These are phyloP conservation scores for Fagopyrum tataricum DNA, from an alignment of 148 eudicot genomes.

Conservation along the genomic window DNA sequence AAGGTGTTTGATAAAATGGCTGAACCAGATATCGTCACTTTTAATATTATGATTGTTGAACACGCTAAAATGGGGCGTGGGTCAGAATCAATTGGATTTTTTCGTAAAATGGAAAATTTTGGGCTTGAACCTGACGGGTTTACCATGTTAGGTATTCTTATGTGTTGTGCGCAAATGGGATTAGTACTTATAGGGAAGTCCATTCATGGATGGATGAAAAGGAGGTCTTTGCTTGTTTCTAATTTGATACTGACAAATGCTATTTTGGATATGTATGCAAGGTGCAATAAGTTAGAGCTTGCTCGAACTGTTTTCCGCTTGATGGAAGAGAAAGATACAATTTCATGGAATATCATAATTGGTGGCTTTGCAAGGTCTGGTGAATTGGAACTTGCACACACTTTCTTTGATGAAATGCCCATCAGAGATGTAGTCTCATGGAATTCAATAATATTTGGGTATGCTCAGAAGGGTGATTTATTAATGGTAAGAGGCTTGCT, in stretches of 20 bases:
- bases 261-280: constrained; percentile 22
- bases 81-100: constrained; percentile 12
- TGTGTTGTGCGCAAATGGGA: constrained; percentile 17
- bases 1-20: constrained; percentile 20
- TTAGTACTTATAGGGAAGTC: constrained; percentile 15
- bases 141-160: constrained; percentile 21
- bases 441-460: constrained; percentile 20
- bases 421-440: constrained; percentile 19
- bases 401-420: constrained; percentile 15
- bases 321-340: constrained; percentile 11
- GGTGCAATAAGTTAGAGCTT: constrained; percentile 15
- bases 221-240: constrained; percentile 12
- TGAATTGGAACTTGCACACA: constrained; percentile 17
- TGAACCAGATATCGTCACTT: constrained; percentile 16
- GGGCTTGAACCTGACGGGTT: constrained; percentile 21
- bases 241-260: constrained; percentile 23
- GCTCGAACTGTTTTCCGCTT: constrained; percentile 13
- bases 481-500: constrained; percentile 14
- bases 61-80: constrained; percentile 17
- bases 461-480: constrained; percentile 18
- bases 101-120: constrained; percentile 11
- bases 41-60: constrained; percentile 19
- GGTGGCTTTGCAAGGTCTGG: constrained; percentile 19
- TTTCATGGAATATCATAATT: constrained; percentile 22
- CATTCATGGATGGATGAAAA: constrained; percentile 20